Conservation (phyloP, 306 rosid species). For the Purshia tridentata region DNA sequence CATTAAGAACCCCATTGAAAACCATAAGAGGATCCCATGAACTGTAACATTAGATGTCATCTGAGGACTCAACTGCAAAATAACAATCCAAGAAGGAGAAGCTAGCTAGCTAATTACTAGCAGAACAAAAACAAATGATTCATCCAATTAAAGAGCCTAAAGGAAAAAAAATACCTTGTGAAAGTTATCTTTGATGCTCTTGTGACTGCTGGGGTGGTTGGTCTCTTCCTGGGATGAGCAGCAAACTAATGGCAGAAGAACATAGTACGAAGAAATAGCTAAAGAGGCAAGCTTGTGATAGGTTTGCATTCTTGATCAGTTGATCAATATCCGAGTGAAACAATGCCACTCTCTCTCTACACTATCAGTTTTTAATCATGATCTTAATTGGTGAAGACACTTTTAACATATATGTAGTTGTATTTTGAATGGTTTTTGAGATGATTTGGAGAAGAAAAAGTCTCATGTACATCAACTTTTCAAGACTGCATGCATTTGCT, state of each 20-base stretch:
- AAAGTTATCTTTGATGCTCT: constrained; percentile 27
- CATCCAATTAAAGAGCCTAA: neutral
- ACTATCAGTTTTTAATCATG: constrained; percentile 11
- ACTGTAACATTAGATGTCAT: constrained; percentile 56
- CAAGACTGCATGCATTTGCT: constrained; percentile 15
- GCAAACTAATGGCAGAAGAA: constrained; percentile 52
- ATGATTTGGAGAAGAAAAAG: constrained; percentile 3
- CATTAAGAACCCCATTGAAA: constrained; percentile 76
- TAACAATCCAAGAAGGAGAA: neutral
- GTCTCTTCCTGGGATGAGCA: constrained; percentile 47
- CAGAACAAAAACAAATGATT: neutral
- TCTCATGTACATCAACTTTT: neutral
- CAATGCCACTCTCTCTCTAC: constrained; percentile 22
- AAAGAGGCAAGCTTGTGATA: constrained; percentile 29
- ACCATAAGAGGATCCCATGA: constrained; percentile 89
- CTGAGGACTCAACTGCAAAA: constrained; percentile 55
- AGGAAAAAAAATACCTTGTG: constrained; percentile 46
- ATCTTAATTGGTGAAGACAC: neutral
- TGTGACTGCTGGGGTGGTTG: constrained; percentile 38
- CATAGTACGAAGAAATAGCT: constrained; percentile 32
- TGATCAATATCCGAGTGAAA: constrained; percentile 2
- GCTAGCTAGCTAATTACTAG: too few relatives aligned
- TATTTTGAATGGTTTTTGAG: constrained; percentile 1
- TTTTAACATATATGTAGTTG: neutral
- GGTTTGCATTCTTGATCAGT: constrained; percentile 46